A percentile compares a stretch with the other conserved stretches of the same genome.
Evolutionary conservation across 1,139 yeast genomes (phyloP).

Genomic region (Wickerhamiella infanticola): DNA sequence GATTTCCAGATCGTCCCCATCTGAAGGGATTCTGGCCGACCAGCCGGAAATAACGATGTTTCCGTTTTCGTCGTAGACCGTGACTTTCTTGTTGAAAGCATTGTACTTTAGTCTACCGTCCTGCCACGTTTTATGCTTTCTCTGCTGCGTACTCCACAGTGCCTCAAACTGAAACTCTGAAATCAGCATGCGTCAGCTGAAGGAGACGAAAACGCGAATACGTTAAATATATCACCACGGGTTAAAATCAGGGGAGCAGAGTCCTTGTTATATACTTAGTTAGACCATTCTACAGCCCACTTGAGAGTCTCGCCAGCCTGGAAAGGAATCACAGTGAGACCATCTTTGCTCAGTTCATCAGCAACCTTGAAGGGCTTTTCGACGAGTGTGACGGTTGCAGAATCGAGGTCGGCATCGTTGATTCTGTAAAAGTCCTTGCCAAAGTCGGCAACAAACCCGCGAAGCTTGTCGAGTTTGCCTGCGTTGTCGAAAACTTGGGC

Average conservation of each 20-base stretch:
- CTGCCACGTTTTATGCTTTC: constrained; percentile 1
- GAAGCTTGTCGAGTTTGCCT: constrained; percentile 48
- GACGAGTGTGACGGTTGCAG: constrained; percentile 22
- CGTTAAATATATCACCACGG: too few species aligned
- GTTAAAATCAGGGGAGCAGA: too few species aligned
- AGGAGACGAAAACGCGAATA: too few species aligned
- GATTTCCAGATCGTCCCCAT: not conserved
- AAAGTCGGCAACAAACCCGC: constrained; percentile 56
- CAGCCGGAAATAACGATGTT: not conserved
- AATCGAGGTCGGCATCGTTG: constrained; percentile 25
- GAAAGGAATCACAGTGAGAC: constrained; percentile 65
- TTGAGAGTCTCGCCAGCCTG: constrained; percentile 59
- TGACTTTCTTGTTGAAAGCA: not conserved
- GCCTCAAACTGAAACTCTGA: not conserved
- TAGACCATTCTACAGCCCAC: constrained; percentile 65
- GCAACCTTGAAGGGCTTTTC: constrained; percentile 44
- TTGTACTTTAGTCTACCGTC: not conserved
- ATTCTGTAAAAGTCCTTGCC: constrained; percentile 60
- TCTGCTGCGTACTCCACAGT: constrained; percentile 1
- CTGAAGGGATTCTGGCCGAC: not conserved
- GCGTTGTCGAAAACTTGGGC: constrained; percentile 71
- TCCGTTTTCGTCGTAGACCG: not conserved
- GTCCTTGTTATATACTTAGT: too few species aligned
- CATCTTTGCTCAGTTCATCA: constrained; percentile 33
- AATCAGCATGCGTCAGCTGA: not conserved